Conservation (phyloP, 345 rosid species). For the Barbarea vulgaris region DNA sequence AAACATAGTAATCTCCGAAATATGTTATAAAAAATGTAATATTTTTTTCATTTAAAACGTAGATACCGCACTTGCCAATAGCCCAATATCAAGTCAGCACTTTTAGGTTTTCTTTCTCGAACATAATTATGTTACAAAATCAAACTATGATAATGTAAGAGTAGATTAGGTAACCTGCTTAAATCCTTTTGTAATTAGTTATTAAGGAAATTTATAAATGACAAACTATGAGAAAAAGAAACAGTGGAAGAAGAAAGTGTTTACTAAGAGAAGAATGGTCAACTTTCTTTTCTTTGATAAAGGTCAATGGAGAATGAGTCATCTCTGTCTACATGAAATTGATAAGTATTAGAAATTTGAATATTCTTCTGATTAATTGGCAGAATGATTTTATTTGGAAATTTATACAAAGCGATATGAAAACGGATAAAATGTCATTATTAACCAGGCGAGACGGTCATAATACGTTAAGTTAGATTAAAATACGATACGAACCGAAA, state of each 20-base stretch:
- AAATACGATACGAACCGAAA: not conserved
- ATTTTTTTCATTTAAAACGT: not conserved
- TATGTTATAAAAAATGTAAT: not conserved
- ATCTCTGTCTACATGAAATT: not conserved
- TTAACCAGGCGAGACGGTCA: not conserved
- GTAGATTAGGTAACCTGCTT: not conserved
- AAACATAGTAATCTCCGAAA: not conserved
- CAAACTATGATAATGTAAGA: not conserved
- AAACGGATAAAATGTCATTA: constrained; percentile 19
- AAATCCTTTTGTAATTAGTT: constrained; percentile 1
- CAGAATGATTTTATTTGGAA: not conserved
- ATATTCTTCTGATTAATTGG: not conserved
- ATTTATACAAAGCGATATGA: not conserved
- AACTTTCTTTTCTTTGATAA: not conserved
- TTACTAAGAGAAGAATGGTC: constrained; percentile 11
- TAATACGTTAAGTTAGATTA: constrained; percentile 12
- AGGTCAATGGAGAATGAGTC: constrained; percentile 4
- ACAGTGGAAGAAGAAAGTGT: not conserved
- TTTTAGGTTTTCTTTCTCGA: not conserved
- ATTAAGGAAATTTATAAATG: not conserved
- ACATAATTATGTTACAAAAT: not conserved
- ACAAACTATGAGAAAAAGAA: not conserved
- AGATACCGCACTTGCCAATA: not conserved
- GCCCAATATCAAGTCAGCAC: not conserved
- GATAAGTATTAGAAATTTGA: constrained; percentile 16